These are phyloP conservation scores for Neobulgaria alba DNA, from an alignment of 2,329 filamentous ascomycete species.

Conservation along the genomic window DNA sequence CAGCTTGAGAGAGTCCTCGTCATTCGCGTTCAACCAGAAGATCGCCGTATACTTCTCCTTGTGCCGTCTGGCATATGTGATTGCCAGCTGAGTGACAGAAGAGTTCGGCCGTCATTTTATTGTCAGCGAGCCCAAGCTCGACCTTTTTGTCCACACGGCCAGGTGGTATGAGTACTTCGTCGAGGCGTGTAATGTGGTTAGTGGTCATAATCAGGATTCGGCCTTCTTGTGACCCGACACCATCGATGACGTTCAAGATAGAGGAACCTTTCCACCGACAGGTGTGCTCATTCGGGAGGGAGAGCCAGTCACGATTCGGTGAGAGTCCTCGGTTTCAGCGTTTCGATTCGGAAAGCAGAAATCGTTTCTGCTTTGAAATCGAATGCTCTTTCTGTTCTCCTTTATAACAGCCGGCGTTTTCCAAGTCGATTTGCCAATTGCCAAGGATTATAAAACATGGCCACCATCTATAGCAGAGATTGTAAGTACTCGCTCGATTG, in stretches of 20 bases:
- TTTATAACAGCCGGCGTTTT: no score
- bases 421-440: no score
- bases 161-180: constrained; percentile 79
- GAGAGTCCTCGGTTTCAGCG: constrained; percentile 6
- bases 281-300: constrained; percentile 6
- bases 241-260: constrained; percentile 60
- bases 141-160: constrained; percentile 98
- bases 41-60: constrained; percentile 31
- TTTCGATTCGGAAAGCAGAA: constrained; percentile 8
- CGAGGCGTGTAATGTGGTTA: constrained; percentile 76
- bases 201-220: constrained; percentile 42
- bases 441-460: no score
- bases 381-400: no score
- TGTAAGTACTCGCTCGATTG: no score
- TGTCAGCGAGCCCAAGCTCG: constrained; percentile 50
- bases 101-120: constrained; percentile 27
- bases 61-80: constrained; percentile 31
- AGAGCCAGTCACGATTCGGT: constrained; percentile 9
- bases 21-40: constrained; percentile 36
- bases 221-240: constrained; percentile 55
- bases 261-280: constrained; percentile 37
- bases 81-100: constrained; percentile 34
- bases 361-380: no score
- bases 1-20: constrained; percentile 30
- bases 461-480: no score